These are phyloP conservation scores for Hymenoscyphus linearis DNA, from an alignment of 2,329 filamentous ascomycete species.

Conservation along the genomic window DNA sequence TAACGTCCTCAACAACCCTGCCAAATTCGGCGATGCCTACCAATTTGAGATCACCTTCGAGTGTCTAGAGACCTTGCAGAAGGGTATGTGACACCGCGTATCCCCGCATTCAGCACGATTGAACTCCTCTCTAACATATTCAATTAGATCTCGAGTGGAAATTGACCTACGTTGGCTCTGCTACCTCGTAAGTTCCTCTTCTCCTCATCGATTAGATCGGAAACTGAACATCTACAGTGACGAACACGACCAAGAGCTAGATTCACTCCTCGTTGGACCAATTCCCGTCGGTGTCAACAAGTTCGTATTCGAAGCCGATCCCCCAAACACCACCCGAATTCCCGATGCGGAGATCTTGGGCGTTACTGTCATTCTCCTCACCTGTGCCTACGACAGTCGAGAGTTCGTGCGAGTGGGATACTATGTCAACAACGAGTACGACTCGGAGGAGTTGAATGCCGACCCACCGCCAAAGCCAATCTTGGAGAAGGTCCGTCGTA, in stretches of 20 bases:
- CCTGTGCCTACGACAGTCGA: slow-evolving; percentile 90
- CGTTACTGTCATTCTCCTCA: slow-evolving; percentile 93
- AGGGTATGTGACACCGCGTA: slow-evolving; percentile 52
- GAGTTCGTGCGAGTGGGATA: slow-evolving; percentile 98
- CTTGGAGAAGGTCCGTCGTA: slow-evolving; percentile 86
- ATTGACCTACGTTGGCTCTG: slow-evolving; percentile 96
- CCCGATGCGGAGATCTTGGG: slow-evolving; percentile 93
- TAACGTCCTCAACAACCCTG: slow-evolving; percentile 94
- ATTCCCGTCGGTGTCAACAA: slow-evolving; percentile 98
- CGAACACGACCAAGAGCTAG: slow-evolving; percentile 97
- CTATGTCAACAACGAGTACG: slow-evolving; percentile 99
- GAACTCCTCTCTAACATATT: slow-evolving; percentile 10
- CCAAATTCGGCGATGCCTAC: slow-evolving; percentile 86
- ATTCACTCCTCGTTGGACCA: slow-evolving; percentile 93
- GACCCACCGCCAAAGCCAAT: slow-evolving; percentile 90
- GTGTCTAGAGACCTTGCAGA: slow-evolving; percentile 89
- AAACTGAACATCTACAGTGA: slow-evolving; percentile 16
- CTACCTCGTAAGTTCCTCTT: slow-evolving; percentile 70
- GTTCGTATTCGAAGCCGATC: slow-evolving; percentile 93
- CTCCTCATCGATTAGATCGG: slow-evolving; percentile 2
- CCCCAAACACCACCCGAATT: slow-evolving; percentile 84
- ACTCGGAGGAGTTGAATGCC: slow-evolving; percentile 79
- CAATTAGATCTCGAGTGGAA: slow-evolving; percentile 93
- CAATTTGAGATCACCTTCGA: slow-evolving; percentile 99
- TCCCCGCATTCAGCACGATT: slow-evolving; percentile 1